phyloP scores from a whole-genome alignment of 2,329 filamentous ascomycete genomes.

The Aspergillus sp. region DNA sequence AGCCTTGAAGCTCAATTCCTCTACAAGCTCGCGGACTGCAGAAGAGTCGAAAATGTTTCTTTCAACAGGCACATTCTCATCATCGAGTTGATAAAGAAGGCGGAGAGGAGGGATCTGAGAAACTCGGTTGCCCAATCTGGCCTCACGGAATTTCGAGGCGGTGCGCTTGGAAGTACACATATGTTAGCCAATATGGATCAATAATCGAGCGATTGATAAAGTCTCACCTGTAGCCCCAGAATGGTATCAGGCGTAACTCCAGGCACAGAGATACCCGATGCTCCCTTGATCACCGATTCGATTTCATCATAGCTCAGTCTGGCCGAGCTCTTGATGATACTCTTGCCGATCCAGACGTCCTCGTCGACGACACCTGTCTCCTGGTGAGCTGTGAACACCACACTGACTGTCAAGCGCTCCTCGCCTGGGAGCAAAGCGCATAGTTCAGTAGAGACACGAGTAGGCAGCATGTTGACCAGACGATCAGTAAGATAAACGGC shows the following conservation, averaged over 20 bases:
- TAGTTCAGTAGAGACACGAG: constrained; percentile 81
- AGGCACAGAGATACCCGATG: constrained; percentile 65
- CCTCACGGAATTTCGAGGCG: constrained; percentile 87
- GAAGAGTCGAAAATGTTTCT: constrained; percentile 95
- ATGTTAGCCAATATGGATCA: not conserved
- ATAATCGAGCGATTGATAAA: too few species aligned
- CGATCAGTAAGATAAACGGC: constrained; percentile 94
- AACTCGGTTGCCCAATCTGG: constrained; percentile 78
- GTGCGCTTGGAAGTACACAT: constrained; percentile 59
- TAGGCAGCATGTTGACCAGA: constrained; percentile 82
- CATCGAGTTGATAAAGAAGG: constrained; percentile 89
- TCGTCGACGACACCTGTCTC: constrained; percentile 81
- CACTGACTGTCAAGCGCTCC: constrained; percentile 87
- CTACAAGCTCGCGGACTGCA: constrained; percentile 86
- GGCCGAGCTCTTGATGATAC: constrained; percentile 87
- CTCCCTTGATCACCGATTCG: constrained; percentile 75
- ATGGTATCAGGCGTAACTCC: constrained; percentile 75
- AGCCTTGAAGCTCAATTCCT: constrained; percentile 92
- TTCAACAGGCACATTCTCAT: constrained; percentile 96
- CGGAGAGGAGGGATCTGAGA: constrained; percentile 83
- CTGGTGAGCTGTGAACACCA: constrained; percentile 88
- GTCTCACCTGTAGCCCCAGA: constrained; percentile 73
- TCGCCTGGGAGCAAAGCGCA: constrained; percentile 87
- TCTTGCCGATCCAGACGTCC: constrained; percentile 91
- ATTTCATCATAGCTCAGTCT: constrained; percentile 86